phyloP scores from a whole-genome alignment of 805 yeast genomes.

The Blastobotrys terrestris region DNA sequence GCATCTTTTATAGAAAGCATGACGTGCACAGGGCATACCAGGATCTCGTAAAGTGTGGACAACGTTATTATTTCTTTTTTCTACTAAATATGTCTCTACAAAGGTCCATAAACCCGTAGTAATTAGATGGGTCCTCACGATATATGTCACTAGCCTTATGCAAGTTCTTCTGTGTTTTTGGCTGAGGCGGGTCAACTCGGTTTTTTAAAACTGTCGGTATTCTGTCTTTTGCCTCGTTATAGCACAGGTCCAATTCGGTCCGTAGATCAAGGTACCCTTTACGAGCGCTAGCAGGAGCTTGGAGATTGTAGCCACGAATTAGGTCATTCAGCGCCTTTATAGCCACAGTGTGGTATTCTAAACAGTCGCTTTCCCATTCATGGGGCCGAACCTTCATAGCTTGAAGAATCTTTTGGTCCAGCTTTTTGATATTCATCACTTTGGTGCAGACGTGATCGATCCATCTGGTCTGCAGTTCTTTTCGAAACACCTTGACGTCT shows the following conservation, averaged over 20 bases:
- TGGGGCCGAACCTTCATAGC: conserved; percentile 1
- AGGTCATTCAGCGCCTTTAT: conserved; percentile 41
- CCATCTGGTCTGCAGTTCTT: conserved; percentile 1
- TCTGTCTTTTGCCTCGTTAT: conserved; percentile 29
- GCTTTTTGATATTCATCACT: conserved; percentile 9
- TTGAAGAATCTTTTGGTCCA: background rate
- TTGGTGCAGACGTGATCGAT: background rate
- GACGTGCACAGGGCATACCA: too few relatives aligned
- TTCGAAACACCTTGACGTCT: conserved; percentile 44
- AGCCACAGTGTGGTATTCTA: conserved; percentile 30
- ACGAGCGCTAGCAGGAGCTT: conserved; percentile 57
- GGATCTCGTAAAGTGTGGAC: too few relatives aligned
- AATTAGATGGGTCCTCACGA: conserved; percentile 23
- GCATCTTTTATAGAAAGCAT: too few relatives aligned
- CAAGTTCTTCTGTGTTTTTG: conserved; percentile 4
- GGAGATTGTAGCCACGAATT: conserved; percentile 54
- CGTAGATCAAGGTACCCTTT: conserved; percentile 44
- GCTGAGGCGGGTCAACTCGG: conserved; percentile 1
- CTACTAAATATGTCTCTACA: conserved; percentile 16
- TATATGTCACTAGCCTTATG: conserved; percentile 8
- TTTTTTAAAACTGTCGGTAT: conserved; percentile 13
- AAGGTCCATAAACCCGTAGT: conserved; percentile 26
- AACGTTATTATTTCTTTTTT: background rate
- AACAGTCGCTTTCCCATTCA: conserved; percentile 37
- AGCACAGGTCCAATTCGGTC: conserved; percentile 39